A percentile compares a stretch with the other conserved stretches of the same genome.
phyloP scores from a whole-genome alignment of 495 filamentous ascomycete genomes.

The Umbilicaria muhlenbergii region DNA sequence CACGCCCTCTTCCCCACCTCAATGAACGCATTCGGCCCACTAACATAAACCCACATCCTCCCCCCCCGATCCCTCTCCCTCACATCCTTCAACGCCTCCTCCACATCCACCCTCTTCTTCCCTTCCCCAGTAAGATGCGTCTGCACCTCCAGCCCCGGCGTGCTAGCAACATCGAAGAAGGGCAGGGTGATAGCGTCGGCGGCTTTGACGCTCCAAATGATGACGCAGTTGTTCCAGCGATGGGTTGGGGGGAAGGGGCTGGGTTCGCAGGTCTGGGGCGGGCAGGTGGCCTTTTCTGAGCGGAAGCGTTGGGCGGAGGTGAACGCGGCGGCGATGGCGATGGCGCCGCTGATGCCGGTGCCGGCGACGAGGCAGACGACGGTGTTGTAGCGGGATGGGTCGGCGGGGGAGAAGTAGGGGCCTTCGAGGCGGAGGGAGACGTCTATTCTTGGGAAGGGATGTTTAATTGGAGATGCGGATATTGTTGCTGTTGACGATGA shows the following conservation, averaged over 20 bases:
- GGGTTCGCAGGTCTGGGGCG: background rate
- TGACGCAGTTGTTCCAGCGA: slow-evolving; percentile 12
- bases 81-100: slow-evolving; percentile 2
- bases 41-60: slow-evolving; percentile 16
- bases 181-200: slow-evolving; percentile 13
- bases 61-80: background rate
- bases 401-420: slow-evolving; percentile 20
- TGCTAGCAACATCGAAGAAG: background rate
- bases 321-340: slow-evolving; percentile 18
- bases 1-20: slow-evolving; percentile 13
- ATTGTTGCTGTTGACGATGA: background rate
- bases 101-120: slow-evolving; percentile 4
- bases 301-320: background rate
- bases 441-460: background rate
- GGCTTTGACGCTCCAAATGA: slow-evolving; percentile 16
- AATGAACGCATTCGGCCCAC: slow-evolving; percentile 16
- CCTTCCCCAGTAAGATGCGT: slow-evolving; percentile 11
- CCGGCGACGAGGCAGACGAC: slow-evolving; percentile 20
- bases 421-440: slow-evolving; percentile 19
- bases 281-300: background rate
- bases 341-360: slow-evolving; percentile 17
- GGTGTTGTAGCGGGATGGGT: slow-evolving; percentile 14
- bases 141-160: slow-evolving; percentile 11
- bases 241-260: background rate
- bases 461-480: background rate